Evolutionary conservation across 2,329 filamentous ascomycete genomes (phyloP).

Genomic region (Scytalidium sp.): DNA sequence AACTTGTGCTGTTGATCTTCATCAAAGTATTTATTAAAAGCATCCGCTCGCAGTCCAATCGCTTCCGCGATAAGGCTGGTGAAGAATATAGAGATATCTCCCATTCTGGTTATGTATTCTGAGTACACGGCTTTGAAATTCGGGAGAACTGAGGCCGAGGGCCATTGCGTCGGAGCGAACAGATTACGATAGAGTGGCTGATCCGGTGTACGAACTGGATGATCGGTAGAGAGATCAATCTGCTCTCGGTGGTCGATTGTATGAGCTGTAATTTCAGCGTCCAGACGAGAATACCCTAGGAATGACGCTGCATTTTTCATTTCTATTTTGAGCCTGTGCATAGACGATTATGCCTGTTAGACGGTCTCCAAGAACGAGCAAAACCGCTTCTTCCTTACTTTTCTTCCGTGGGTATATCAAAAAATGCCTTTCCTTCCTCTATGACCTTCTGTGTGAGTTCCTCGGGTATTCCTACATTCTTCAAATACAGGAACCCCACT

Average conservation of each 20-base stretch:
- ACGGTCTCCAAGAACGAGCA: slow-evolving; percentile 6
- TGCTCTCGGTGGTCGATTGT: slow-evolving; percentile 80
- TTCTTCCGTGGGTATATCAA: slow-evolving; percentile 71
- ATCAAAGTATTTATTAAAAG: slow-evolving; percentile 80
- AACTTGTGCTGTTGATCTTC: slow-evolving; percentile 72
- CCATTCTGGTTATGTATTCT: slow-evolving; percentile 77
- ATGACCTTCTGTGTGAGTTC: slow-evolving; percentile 65
- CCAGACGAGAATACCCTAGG: slow-evolving; percentile 65
- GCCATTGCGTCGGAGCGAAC: slow-evolving; percentile 79
- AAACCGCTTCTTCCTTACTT: slow-evolving; percentile 58
- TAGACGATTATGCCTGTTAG: slow-evolving; percentile 1
- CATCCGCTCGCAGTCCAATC: slow-evolving; percentile 65
- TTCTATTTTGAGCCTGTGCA: slow-evolving; percentile 57
- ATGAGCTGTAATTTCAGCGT: slow-evolving; percentile 70
- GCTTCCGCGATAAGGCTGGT: slow-evolving; percentile 80
- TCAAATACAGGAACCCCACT: slow-evolving; percentile 85
- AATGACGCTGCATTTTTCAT: slow-evolving; percentile 74
- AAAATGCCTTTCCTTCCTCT: slow-evolving; percentile 67
- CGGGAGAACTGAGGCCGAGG: slow-evolving; percentile 59
- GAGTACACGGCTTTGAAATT: slow-evolving; percentile 66
- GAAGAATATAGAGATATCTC: slow-evolving; percentile 67
- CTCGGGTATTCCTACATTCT: slow-evolving; percentile 71
- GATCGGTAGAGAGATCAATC: slow-evolving; percentile 80
- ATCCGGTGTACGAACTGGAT: slow-evolving; percentile 57
- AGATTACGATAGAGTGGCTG: slow-evolving; percentile 74